These are phyloP conservation scores for Kuraishia borneana DNA, from an alignment of 805 yeast genomes.

Conservation along the genomic window DNA sequence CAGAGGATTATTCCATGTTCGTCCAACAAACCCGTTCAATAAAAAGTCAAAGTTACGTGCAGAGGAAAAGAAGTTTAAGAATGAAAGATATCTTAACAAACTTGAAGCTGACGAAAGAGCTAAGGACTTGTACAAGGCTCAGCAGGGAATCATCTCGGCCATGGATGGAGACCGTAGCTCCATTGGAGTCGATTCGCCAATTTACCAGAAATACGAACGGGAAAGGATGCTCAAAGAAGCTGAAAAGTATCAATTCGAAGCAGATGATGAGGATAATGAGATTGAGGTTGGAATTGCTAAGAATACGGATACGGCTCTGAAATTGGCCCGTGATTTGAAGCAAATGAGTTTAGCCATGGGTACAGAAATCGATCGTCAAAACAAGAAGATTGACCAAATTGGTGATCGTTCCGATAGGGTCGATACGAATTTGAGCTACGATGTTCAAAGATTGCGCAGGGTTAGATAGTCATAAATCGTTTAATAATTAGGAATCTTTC, in stretches of 20 bases:
- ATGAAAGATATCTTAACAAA: constrained; percentile 53
- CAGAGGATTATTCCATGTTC: constrained; percentile 72
- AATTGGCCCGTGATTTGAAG: constrained; percentile 59
- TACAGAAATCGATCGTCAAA: constrained; percentile 72
- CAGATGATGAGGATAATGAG: constrained; percentile 87
- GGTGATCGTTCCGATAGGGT: constrained; percentile 77
- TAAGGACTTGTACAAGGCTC: constrained; percentile 22
- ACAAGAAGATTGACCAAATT: constrained; percentile 57
- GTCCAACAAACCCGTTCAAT: constrained; percentile 80
- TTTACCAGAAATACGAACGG: constrained; percentile 34
- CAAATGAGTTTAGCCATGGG: constrained; percentile 63
- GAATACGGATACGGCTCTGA: constrained; percentile 70
- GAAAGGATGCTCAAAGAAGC: constrained; percentile 47
- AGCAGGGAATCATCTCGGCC: constrained; percentile 5
- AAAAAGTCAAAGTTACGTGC: constrained; percentile 64
- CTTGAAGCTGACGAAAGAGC: constrained; percentile 36
- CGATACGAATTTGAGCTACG: constrained; percentile 53
- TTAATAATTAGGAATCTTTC: no score
- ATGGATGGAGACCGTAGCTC: constrained; percentile 20
- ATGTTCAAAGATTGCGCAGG: constrained; percentile 1
- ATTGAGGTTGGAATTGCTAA: constrained; percentile 80
- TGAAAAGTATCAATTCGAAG: constrained; percentile 68
- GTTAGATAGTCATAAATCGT: neutral
- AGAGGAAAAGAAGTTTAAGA: constrained; percentile 58
- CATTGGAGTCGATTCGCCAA: constrained; percentile 18